Evolutionary conservation across 768 basidiomycete genomes (phyloP).

Genomic region (Lentinula raphanica): DNA sequence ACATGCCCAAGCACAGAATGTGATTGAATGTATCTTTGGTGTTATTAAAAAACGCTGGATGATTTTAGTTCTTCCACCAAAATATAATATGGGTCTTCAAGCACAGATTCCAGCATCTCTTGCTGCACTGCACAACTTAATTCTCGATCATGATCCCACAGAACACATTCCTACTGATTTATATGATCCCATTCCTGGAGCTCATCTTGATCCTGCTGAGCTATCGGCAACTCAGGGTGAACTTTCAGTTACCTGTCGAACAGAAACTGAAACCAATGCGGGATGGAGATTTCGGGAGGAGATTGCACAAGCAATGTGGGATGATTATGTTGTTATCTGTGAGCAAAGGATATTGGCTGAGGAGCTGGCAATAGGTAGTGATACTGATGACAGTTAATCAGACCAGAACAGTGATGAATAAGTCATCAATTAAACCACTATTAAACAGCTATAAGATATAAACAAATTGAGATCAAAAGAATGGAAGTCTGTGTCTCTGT

Average conservation of each 20-base stretch:
- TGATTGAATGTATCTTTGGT: constrained; percentile 11
- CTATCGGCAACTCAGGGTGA: not conserved
- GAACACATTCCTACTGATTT: not conserved
- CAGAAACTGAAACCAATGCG: not conserved
- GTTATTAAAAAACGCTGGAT: too few relatives aligned
- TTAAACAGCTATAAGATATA: too few relatives aligned
- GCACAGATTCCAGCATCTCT: constrained; percentile 13
- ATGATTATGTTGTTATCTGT: not conserved
- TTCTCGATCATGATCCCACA: constrained; percentile 13
- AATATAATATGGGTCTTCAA: constrained; percentile 11
- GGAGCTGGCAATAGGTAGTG: not conserved
- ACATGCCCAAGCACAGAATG: constrained; percentile 17
- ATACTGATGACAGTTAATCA: not conserved
- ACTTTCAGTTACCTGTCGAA: not conserved
- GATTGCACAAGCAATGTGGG: constrained; percentile 6
- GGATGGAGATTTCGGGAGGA: not conserved
- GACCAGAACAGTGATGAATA: too few relatives aligned
- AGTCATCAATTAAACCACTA: too few relatives aligned
- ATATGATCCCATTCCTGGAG: not conserved
- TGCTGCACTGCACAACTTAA: constrained; percentile 19
- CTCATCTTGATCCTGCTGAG: not conserved
- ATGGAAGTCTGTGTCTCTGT: too few relatives aligned
- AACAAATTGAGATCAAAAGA: too few relatives aligned
- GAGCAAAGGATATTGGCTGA: not conserved
- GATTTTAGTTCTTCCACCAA: not conserved